phyloP scores from a whole-genome alignment of 805 yeast species.

The Saccharomycopsis babjevae region DNA sequence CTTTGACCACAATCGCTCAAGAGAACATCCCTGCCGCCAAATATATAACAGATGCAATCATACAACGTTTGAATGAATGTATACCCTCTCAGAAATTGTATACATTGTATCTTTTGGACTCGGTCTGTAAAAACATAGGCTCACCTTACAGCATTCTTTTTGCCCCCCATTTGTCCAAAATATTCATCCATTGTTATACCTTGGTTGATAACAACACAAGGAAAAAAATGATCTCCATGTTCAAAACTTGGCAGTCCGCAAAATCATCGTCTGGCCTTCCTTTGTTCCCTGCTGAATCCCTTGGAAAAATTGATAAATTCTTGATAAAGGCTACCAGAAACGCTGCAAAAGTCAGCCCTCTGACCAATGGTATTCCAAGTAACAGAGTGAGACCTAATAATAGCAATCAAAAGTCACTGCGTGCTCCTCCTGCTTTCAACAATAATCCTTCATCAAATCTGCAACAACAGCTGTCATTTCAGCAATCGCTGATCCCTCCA shows the following conservation, averaged over 20 bases:
- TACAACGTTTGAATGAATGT: slow-evolving; percentile 61
- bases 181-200: slow-evolving; percentile 71
- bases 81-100: slow-evolving; percentile 78
- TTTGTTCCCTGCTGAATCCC: slow-evolving; percentile 60
- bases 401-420: slow-evolving; percentile 16
- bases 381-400: slow-evolving; percentile 21
- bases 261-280: slow-evolving; percentile 52
- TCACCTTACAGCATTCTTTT: slow-evolving; percentile 78
- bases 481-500: background rate
- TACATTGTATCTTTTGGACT: slow-evolving; percentile 77
- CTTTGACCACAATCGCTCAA: slow-evolving; percentile 74
- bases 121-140: slow-evolving; percentile 85
- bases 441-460: background rate
- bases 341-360: background rate
- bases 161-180: slow-evolving; percentile 55
- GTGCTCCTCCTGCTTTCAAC: background rate
- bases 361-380: slow-evolving; percentile 30
- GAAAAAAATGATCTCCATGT: slow-evolving; percentile 61
- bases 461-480: background rate
- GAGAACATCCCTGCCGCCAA: slow-evolving; percentile 73
- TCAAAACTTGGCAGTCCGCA: slow-evolving; percentile 79
- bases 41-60: slow-evolving; percentile 67
- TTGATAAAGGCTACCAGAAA: slow-evolving; percentile 43
- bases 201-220: slow-evolving; percentile 69
- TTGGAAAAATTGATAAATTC: slow-evolving; percentile 66